Evolutionary conservation across 2,329 filamentous ascomycete genomes (phyloP), one percentile per base, ranked within the genome.

Genomic region (Arthroderma sp.): DNA sequence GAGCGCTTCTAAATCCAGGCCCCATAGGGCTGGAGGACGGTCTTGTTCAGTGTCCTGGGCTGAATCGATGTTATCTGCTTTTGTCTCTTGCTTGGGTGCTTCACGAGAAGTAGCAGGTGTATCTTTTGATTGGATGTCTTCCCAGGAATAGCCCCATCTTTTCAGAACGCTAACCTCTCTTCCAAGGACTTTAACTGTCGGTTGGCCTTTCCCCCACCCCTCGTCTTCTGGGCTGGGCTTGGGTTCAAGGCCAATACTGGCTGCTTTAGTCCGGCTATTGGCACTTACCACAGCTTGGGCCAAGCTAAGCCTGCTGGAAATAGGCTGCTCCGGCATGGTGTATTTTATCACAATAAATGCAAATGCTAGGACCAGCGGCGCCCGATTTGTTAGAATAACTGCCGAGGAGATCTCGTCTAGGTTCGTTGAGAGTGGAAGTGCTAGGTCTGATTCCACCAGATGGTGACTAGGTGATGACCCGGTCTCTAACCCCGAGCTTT

Each of bases 251-350:
- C 86, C 86, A 29, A 94, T 64, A 50, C 75, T 82, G 29, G 80
- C 72, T 6, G 86, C 86, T 62, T 88, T 88, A 32, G 76, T 78
- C 51, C 80, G 75, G 48, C 83, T 86, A 57, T 89, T 91, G 29
- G 79, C 78, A 57, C 84, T 88, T 10, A 93, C 83, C 1, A 91
- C 80, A 0, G 84, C 85, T 61, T 94, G 86, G 0, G 81, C 84
- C 15, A 94, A 67, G 57, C 85, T 93, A 15, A 94, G 66, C 39
- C 85, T 73, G 58, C 85, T 89, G n/a, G 84, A 91, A 3, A 81
- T 70, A 3, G 86, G 86, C 58, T 94, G 87, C 52, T 84, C 80
- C 0, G 86, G 83, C 81, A 88, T 89, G 0, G 85, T 93, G 57
- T 82, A 80, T 38, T 83, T 80, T 39, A 93, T 60, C 40, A 89